These are phyloP conservation scores for Capronia coronata DNA, from an alignment of 2,329 filamentous ascomycete genomes.

Conservation along the genomic window DNA sequence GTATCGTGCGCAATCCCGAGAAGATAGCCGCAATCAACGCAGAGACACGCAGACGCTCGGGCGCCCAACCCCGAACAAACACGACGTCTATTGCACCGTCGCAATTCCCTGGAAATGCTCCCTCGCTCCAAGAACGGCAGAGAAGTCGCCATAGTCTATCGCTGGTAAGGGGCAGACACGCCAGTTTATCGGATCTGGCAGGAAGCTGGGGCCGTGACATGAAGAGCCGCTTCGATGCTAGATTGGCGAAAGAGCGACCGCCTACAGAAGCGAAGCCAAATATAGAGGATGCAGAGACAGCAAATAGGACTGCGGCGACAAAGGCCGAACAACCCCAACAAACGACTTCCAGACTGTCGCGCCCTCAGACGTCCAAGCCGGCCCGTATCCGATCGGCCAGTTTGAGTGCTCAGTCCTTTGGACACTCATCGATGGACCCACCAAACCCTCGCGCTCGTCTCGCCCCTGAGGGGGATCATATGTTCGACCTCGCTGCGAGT, in stretches of 20 bases:
- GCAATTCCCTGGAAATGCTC: too few species aligned
- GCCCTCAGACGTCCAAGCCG: too few species aligned
- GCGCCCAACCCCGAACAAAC: background rate
- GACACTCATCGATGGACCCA: too few species aligned
- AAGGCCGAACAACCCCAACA: too few species aligned
- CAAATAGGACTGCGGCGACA: too few species aligned
- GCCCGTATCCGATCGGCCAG: too few species aligned
- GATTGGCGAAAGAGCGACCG: background rate
- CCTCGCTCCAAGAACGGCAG: background rate
- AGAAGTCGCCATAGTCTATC: background rate
- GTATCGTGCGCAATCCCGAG: constrained; percentile 4
- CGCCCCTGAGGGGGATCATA: too few species aligned
- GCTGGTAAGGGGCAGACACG: background rate
- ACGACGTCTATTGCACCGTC: background rate
- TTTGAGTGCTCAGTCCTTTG: too few species aligned
- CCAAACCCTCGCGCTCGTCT: too few species aligned
- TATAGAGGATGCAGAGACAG: background rate
- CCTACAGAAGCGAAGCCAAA: background rate
- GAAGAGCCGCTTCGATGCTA: background rate
- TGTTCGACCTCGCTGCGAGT: too few species aligned
- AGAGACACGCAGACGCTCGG: background rate
- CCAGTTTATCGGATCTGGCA: background rate
- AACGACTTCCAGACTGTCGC: too few species aligned
- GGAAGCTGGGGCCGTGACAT: background rate
- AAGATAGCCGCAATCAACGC: background rate